A percentile compares a stretch with the other conserved stretches of the same genome.
phyloP scores from a whole-genome alignment of 1,139 yeast genomes.

The Pneumocystis oryctolagi region DNA sequence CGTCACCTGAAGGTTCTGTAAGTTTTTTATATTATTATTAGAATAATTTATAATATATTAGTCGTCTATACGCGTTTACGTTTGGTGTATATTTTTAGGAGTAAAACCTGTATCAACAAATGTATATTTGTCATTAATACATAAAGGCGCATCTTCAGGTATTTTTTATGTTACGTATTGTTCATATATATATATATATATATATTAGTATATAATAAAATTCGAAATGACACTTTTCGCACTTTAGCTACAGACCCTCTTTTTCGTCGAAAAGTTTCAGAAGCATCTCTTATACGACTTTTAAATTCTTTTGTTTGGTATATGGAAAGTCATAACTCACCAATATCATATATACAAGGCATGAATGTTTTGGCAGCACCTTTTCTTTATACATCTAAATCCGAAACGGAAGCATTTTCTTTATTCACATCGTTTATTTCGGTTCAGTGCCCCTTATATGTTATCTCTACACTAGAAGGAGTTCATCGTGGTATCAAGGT shows the following conservation, averaged over 20 bases:
- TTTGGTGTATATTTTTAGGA: conserved; percentile 67
- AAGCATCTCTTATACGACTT: conserved; percentile 51
- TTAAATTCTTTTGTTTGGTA: conserved; percentile 60
- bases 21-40: neutral
- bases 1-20: neutral
- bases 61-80: conserved; percentile 36
- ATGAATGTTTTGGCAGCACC: conserved; percentile 84
- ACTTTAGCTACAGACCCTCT: conserved; percentile 62
- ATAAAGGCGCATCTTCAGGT: conserved; percentile 38
- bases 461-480: conserved; percentile 64
- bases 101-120: conserved; percentile 41
- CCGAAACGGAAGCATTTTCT: conserved; percentile 79
- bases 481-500: conserved; percentile 56
- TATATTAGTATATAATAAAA: conserved; percentile 40
- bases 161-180: neutral
- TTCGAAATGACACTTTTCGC: conserved; percentile 73
- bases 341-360: conserved; percentile 61
- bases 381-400: conserved; percentile 54
- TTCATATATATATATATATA: neutral
- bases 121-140: conserved; percentile 41
- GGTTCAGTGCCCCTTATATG: conserved; percentile 59
- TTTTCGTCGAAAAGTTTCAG: conserved; percentile 55
- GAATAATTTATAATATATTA: neutral
- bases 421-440: conserved; percentile 46
- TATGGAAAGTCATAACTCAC: conserved; percentile 16